Evolutionary conservation across 345 rosid species (phyloP).

Genomic region (Linum tenue): DNA sequence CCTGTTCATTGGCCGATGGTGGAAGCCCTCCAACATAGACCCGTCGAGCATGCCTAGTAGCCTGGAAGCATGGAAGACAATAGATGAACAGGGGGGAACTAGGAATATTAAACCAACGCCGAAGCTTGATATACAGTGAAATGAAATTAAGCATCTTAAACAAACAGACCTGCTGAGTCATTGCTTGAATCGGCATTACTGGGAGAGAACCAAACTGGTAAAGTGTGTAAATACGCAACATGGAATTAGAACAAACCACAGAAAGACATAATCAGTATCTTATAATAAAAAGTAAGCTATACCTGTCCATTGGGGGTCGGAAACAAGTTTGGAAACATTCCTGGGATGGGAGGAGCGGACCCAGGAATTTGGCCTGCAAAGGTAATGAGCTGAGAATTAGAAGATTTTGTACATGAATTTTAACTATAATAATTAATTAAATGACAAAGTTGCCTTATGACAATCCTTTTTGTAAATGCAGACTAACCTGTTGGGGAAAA

Average conservation of each 20-base stretch:
- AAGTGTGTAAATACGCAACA: conserved; percentile 15
- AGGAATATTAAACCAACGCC: neutral
- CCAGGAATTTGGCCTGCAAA: conserved; percentile 77
- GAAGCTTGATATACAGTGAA: neutral
- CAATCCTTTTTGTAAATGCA: conserved; percentile 2
- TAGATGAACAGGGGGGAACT: neutral
- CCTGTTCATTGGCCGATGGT: conserved; percentile 98
- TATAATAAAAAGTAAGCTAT: conserved; percentile 9
- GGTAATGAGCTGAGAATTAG: conserved; percentile 17
- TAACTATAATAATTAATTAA: neutral
- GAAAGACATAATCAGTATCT: neutral
- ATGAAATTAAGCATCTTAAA: neutral
- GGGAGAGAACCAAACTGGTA: conserved; percentile 69
- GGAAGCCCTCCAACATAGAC: conserved; percentile 99
- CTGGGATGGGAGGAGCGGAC: conserved; percentile 52
- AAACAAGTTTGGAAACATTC: conserved; percentile 83
- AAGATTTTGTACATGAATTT: neutral
- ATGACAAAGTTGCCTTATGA: neutral
- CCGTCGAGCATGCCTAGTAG: conserved; percentile 98
- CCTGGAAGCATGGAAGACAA: conserved; percentile 35
- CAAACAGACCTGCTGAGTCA: conserved; percentile 90
- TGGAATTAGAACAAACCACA: conserved; percentile 14
- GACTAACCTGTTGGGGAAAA: conserved; percentile 14
- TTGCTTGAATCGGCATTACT: conserved; percentile 90
- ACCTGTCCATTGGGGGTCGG: conserved; percentile 70